Evolutionary conservation across 176 grass and related monocot genomes (phyloP), one percentile per base, ranked within the genome.

Genomic region (Oryza meyeriana): DNA sequence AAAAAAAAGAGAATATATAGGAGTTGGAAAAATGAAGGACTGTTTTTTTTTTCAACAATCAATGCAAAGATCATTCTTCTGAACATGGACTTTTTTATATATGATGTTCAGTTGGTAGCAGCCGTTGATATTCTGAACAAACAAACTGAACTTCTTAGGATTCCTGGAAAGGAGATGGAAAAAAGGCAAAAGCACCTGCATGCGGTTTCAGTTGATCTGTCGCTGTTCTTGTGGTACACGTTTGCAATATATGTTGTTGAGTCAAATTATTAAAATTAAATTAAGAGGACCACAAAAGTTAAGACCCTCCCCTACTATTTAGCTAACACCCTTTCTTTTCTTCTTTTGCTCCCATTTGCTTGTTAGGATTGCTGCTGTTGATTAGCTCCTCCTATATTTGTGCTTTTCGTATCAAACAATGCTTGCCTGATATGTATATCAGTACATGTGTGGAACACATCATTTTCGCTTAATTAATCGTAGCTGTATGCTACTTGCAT

Each of bases 151-250:
- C 11, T 41, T 5, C 14, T 58, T 14, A 40, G 3, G n/a, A 34
- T 70, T 75, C 64, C 18, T 44, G 16, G 35, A 79, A 58, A 67
- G 3, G 27, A 38, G 35, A 84, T 61, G 47, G 40, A 16, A 26
- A 20, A 61, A 61, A 59, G 66, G 62, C 79, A 66, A 78, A 83
- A 73, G 80, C 44, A 66, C 74, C 67, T 58, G 16, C 27, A 2
- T 58, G 55, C 55, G 55, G 45, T 59, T 83, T 83, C 79, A 45
- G 66, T 59, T 83, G 86, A 20, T 30, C 14, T 0, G 75, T 80
- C 61, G 61, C 38, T 79, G 61, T 74, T 84, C 35, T 67, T 52
- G 41, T 36, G 42, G 35, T 66, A 79, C 75, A 73, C 80, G 34
- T 79, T 64, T 42, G 59, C 35, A 35, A 42, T 40, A 61, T 25